Conservation (phyloP, 352 stramenopile genomes). For the Globisporangium cylindrosporum region DNA sequence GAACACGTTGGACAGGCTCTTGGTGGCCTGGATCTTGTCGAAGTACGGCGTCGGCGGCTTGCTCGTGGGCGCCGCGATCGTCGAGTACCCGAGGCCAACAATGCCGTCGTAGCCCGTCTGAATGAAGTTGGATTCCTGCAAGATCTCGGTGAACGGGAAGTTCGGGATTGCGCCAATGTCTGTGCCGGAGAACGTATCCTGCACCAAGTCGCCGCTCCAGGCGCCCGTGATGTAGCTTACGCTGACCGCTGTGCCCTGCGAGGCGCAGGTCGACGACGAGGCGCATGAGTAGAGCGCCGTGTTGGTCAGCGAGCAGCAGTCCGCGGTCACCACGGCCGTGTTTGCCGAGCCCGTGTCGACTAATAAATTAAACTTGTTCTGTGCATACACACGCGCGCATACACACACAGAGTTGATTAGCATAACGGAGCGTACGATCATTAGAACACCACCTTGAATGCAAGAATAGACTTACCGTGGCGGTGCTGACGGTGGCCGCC, state of each 20-base stretch:
- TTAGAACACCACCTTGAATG: background rate
- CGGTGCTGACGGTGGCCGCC: constrained; percentile 24
- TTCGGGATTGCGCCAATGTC: constrained; percentile 42
- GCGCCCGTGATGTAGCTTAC: constrained; percentile 77
- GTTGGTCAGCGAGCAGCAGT: constrained; percentile 69
- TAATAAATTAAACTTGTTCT: constrained; percentile 67
- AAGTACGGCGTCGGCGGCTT: constrained; percentile 59
- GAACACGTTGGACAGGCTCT: constrained; percentile 53
- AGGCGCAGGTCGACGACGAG: constrained; percentile 56
- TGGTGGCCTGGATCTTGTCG: constrained; percentile 36
- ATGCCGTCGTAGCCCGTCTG: constrained; percentile 74
- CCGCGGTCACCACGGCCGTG: constrained; percentile 69
- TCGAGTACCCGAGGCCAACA: constrained; percentile 56
- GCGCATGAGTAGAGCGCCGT: constrained; percentile 65
- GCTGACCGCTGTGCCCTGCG: constrained; percentile 35
- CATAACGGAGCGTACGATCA: background rate
- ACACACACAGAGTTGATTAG: background rate
- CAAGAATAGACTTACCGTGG: constrained; percentile 17
- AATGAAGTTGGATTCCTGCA: constrained; percentile 61
- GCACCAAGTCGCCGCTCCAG: constrained; percentile 63
- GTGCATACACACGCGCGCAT: background rate
- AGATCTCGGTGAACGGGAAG: constrained; percentile 65
- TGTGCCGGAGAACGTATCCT: constrained; percentile 63
- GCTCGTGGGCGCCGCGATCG: constrained; percentile 54
- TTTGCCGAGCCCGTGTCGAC: constrained; percentile 82